These are phyloP conservation scores for Gryganskiella cystojenkinii DNA, from an alignment of 192 early-diverging fungal species.

Conservation along the genomic window DNA sequence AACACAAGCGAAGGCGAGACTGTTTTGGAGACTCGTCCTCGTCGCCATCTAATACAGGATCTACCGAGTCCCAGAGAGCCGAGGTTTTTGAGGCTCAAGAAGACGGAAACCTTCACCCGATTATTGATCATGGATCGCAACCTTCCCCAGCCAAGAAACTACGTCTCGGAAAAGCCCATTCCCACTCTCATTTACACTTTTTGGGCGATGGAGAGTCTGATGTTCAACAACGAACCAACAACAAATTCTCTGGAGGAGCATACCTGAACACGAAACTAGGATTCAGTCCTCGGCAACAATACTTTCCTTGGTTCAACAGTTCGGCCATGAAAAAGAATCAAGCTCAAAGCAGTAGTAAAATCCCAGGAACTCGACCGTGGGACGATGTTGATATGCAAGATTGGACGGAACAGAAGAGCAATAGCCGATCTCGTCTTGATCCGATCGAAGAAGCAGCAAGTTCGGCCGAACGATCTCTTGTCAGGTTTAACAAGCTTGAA, in stretches of 20 bases:
- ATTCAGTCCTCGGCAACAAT: no score
- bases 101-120: slow-evolving; percentile 26
- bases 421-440: no score
- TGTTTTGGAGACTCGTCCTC: not conserved
- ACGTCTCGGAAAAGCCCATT: slow-evolving; percentile 4
- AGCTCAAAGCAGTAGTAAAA: no score
- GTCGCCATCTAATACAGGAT: not conserved
- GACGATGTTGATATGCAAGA: no score
- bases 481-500: no score
- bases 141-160: slow-evolving; percentile 38
- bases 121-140: slow-evolving; percentile 14
- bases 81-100: slow-evolving; percentile 37
- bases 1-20: slow-evolving; percentile 28
- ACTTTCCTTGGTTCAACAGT: no score
- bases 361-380: no score
- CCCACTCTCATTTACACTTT: slow-evolving; percentile 3
- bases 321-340: no score
- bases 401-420: no score
- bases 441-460: no score
- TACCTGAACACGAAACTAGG: not conserved
- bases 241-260: no score
- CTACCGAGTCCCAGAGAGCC: not conserved
- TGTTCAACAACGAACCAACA: not conserved
- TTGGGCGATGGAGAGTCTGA: slow-evolving; percentile 13
- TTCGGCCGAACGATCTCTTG: no score